A percentile compares a stretch with the other conserved stretches of the same genome.
Conservation (phyloP, 1,284 basidiomycete genomes). For the Microbotryomycetes sp. region DNA sequence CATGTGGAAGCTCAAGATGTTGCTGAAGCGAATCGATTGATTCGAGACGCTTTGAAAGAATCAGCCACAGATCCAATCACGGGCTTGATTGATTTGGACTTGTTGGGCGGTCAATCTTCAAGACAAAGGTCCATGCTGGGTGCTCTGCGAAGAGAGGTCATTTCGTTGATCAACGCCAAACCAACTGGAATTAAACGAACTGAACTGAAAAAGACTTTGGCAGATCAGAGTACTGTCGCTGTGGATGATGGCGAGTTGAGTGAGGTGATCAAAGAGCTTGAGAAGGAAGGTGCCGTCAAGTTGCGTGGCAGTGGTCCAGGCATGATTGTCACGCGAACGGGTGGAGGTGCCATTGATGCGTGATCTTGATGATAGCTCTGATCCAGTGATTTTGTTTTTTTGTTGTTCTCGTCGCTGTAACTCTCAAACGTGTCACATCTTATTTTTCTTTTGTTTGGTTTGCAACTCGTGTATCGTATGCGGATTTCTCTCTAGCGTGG, state of each 20-base stretch:
- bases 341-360: conserved; percentile 11
- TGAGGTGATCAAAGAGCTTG: conserved; percentile 45
- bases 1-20: conserved; percentile 83
- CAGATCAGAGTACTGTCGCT: conserved; percentile 69
- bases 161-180: conserved; percentile 53
- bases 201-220: conserved; percentile 65
- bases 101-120: conserved; percentile 84
- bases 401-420: too few relatives aligned
- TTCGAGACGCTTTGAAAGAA: conserved; percentile 91
- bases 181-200: conserved; percentile 67
- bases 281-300: conserved; percentile 25
- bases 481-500: too few relatives aligned
- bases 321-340: conserved; percentile 8
- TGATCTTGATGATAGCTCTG: not conserved
- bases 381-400: too few relatives aligned
- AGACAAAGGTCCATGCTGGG: conserved; percentile 74
- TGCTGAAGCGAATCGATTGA: conserved; percentile 80
- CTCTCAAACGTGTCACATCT: too few relatives aligned
- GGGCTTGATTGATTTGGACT: conserved; percentile 90
- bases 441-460: too few relatives aligned
- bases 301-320: conserved; percentile 9
- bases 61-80: conserved; percentile 79
- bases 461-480: too few relatives aligned
- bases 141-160: conserved; percentile 69
- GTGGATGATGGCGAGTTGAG: conserved; percentile 56